phyloP scores from a whole-genome alignment of 169 alveolate species.

The Cryptosporidium bovis region DNA sequence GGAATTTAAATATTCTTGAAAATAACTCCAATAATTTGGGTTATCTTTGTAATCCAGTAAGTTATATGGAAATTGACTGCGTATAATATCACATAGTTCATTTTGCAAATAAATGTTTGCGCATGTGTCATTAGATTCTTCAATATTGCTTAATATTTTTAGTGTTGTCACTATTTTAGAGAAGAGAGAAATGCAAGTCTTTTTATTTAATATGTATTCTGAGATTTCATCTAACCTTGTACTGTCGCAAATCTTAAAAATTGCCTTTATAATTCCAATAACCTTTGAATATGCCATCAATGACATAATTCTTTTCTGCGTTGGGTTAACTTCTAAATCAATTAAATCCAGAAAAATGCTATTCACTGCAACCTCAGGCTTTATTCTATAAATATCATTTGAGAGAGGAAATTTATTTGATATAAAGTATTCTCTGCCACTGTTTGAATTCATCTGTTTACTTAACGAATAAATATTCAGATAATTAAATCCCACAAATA shows the following conservation, averaged over 20 bases:
- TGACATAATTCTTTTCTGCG: constrained; percentile 18
- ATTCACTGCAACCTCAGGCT: constrained; percentile 22
- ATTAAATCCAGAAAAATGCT: constrained; percentile 13
- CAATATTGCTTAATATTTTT: constrained; percentile 25
- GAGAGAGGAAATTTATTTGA: not conserved
- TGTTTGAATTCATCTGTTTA: too few species aligned
- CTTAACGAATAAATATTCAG: constrained; percentile 2
- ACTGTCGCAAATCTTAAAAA: not conserved
- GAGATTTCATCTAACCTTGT: too few species aligned
- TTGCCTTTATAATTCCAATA: constrained; percentile 37
- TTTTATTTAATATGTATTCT: not conserved
- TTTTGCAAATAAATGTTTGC: constrained; percentile 33
- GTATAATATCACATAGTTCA: constrained; percentile 35
- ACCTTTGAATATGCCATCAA: constrained; percentile 26
- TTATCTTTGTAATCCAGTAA: constrained; percentile 7
- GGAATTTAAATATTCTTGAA: constrained; percentile 17
- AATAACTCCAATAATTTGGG: constrained; percentile 37
- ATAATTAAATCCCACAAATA: constrained; percentile 7
- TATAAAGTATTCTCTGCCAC: not conserved
- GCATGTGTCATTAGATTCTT: not conserved
- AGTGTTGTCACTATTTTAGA: not conserved
- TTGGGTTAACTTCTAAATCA: constrained; percentile 7
- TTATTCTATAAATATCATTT: constrained; percentile 8
- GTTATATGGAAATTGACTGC: constrained; percentile 37
- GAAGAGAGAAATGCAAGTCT: not conserved